These are phyloP conservation scores for Evansstolkia leycettana DNA, from an alignment of 495 filamentous ascomycete species.

Conservation along the genomic window DNA sequence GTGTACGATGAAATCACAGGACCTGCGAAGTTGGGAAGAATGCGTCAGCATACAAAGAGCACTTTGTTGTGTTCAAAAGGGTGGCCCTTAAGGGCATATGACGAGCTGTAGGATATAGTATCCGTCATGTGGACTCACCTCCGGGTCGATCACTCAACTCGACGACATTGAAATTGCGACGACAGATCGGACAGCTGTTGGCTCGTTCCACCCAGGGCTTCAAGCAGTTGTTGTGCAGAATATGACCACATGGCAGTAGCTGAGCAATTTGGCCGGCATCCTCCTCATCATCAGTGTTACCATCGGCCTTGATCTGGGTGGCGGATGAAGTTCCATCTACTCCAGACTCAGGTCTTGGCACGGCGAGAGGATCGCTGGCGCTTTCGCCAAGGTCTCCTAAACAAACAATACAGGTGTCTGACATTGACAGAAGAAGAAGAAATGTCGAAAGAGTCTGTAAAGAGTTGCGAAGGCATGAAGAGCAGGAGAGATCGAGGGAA, in stretches of 20 bases:
- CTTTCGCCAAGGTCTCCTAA: slow-evolving; percentile 72
- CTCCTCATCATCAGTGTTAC: slow-evolving; percentile 15
- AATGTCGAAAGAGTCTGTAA: slow-evolving; percentile 16
- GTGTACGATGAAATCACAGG: slow-evolving; percentile 63
- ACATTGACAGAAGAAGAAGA: slow-evolving; percentile 46
- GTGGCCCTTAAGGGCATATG: background rate
- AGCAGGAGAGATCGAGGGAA: slow-evolving; percentile 13
- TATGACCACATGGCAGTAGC: slow-evolving; percentile 69
- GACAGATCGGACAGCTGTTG: slow-evolving; percentile 96
- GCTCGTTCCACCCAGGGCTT: slow-evolving; percentile 89
- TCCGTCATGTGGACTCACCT: slow-evolving; percentile 42
- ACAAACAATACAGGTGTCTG: slow-evolving; percentile 94
- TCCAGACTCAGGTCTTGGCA: slow-evolving; percentile 33
- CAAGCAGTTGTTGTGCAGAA: slow-evolving; percentile 82
- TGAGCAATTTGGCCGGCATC: slow-evolving; percentile 47
- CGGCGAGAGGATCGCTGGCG: slow-evolving; percentile 37
- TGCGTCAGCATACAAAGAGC: too few relatives aligned
- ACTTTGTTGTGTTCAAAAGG: background rate
- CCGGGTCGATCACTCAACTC: slow-evolving; percentile 64
- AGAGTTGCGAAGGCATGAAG: slow-evolving; percentile 35
- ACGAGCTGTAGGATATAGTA: background rate
- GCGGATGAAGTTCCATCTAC: slow-evolving; percentile 19
- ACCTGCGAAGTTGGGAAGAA: too few relatives aligned
- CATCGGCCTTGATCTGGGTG: slow-evolving; percentile 23
- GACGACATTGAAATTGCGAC: slow-evolving; percentile 79